A percentile compares a stretch with the other conserved stretches of the same genome.
These are phyloP conservation scores for Cytospora paraplurivora DNA, from an alignment of 2,329 filamentous ascomycete genomes.

Conservation along the genomic window DNA sequence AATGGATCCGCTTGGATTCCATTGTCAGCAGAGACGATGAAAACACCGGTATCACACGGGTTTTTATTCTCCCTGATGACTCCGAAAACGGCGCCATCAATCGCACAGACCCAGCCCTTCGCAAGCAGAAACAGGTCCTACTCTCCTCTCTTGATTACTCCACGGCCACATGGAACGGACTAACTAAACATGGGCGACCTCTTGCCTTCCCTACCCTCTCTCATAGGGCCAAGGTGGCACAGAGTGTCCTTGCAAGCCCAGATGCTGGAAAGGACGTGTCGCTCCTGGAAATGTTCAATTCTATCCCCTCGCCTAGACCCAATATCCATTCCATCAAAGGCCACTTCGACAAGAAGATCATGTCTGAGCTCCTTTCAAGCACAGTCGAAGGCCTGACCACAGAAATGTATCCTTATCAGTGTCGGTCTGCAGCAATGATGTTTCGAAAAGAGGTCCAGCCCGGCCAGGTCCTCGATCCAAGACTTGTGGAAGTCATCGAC, in stretches of 20 bases:
- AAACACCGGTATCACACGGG: conserved; percentile 45
- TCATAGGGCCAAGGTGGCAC: conserved; percentile 41
- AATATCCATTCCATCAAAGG: conserved; percentile 51
- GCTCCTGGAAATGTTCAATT: conserved; percentile 73
- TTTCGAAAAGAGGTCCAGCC: conserved; percentile 75
- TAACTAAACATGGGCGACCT: conserved; percentile 25
- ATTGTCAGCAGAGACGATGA: conserved; percentile 30
- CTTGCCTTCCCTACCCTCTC: conserved; percentile 26
- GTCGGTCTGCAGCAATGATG: conserved; percentile 80
- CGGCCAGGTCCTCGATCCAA: conserved; percentile 69
- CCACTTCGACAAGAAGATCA: conserved; percentile 52
- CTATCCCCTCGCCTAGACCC: conserved; percentile 68
- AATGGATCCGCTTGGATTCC: conserved; percentile 51
- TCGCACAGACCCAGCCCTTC: conserved; percentile 48
- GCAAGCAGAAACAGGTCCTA: conserved; percentile 49
- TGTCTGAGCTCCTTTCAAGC: conserved; percentile 58
- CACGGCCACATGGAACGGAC: conserved; percentile 55
- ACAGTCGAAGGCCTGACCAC: conserved; percentile 62
- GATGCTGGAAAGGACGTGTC: conserved; percentile 48
- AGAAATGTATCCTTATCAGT: conserved; percentile 75
- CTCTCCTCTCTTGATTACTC: conserved; percentile 60
- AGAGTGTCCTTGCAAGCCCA: conserved; percentile 5
- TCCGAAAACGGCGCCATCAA: conserved; percentile 55
- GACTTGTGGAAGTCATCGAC: conserved; percentile 62
- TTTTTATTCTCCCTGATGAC: conserved; percentile 70